Base-by-base conservation (phyloP, 2,329 filamentous ascomycete genomes). In the Colletotrichum tanaceti region DNA sequence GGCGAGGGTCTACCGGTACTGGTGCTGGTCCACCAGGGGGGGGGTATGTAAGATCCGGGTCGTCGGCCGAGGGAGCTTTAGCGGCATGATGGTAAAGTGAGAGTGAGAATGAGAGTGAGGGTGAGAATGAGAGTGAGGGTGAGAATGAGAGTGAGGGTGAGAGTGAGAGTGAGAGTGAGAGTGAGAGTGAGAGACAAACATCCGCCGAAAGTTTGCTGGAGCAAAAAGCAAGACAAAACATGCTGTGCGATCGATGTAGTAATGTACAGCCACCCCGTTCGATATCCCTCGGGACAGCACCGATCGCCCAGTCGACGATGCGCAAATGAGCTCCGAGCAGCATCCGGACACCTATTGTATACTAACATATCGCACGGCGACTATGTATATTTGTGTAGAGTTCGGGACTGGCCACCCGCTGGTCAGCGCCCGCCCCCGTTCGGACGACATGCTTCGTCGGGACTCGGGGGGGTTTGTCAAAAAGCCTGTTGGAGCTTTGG, bases 401-500 rank as follows among this genome's bases (percentile, higher is more conserved):
- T 63, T 32, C 39, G 65, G 28, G 39, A 47, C 32, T 41, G 10
- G 7, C 20, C 22, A 24, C 32, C 39, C 5, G 13, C 20, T 38
- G 16, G 38, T 46, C 24, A 32, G 16, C 20, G 11, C 28, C 28
- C 28, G n/a, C n/a, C 20, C 46, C 24, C 14, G 39, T 58, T 68
- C 60, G 32, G 39, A 68, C 47, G 54, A 63, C 20, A 7, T 38
- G 41, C 41, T 44, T n/a, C 41, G 18, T 22, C 39, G 39, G 50
- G 55, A n/a, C n/a, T n/a, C n/a, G n/a, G n/a, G n/a, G n/a, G n/a
- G n/a, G n/a, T n/a, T n/a, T n/a, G n/a, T n/a, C n/a, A 5, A 63
- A 66, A 53, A 58, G 38, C 32, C 22, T 55, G 55, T 54, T 35
- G 43, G 35, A 43, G 61, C 54, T 60, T 54, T 59, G 49, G 43